These are phyloP conservation scores for Talaromyces sp. DNA, from an alignment of 2,329 filamentous ascomycete species.

Conservation along the genomic window DNA sequence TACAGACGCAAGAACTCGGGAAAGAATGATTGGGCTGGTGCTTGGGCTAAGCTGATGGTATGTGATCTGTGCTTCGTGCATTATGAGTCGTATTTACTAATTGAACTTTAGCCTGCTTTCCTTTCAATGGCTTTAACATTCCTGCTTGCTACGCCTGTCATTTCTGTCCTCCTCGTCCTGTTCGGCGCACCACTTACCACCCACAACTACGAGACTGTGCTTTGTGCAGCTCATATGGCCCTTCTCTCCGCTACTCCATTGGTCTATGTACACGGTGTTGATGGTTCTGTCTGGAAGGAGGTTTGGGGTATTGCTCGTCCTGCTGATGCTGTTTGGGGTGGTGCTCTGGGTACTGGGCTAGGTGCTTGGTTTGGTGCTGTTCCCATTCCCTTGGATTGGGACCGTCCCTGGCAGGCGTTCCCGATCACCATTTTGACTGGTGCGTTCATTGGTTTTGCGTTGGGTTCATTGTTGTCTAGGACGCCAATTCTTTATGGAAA, in stretches of 20 bases:
- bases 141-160: constrained; percentile 59
- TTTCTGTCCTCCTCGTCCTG: constrained; percentile 70
- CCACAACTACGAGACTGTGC: constrained; percentile 74
- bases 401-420: constrained; percentile 99
- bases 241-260: constrained; percentile 77
- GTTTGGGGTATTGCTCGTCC: constrained; percentile 70
- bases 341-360: constrained; percentile 72
- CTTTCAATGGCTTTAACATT: constrained; percentile 63
- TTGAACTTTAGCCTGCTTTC: constrained; percentile 62
- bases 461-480: constrained; percentile 54
- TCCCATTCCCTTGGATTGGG: constrained; percentile 94
- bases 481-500: constrained; percentile 39
- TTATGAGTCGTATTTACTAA: background rate
- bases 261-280: constrained; percentile 83
- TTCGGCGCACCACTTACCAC: constrained; percentile 90
- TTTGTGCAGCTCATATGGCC: constrained; percentile 80
- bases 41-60: constrained; percentile 33
- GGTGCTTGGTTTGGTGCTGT: constrained; percentile 94
- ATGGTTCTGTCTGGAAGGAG: constrained; percentile 69
- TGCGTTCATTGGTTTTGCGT: constrained; percentile 74
- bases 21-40: constrained; percentile 17
- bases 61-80: too few species aligned
- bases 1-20: constrained; percentile 26
- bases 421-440: constrained; percentile 88
- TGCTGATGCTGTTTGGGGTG: constrained; percentile 83